phyloP scores from a whole-genome alignment of 495 filamentous ascomycete genomes.

The Penicillium antarcticum region DNA sequence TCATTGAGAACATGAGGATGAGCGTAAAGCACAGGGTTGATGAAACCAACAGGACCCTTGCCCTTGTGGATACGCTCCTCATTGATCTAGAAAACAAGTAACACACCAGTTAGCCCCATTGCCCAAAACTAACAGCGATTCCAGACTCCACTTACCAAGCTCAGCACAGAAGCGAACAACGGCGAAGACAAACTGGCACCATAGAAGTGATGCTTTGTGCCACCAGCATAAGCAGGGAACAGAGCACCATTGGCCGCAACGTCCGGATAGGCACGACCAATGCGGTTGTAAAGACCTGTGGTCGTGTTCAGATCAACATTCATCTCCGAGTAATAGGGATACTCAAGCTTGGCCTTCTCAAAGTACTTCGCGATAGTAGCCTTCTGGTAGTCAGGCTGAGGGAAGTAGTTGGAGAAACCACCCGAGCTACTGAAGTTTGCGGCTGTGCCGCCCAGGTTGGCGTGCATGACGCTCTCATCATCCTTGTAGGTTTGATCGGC shows the following conservation, averaged over 20 bases:
- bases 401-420: slow-evolving; percentile 68
- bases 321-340: slow-evolving; percentile 35
- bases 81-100: slow-evolving; percentile 31
- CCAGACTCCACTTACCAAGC: slow-evolving; percentile 14
- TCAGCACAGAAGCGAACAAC: slow-evolving; percentile 54
- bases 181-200: slow-evolving; percentile 58
- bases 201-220: slow-evolving; percentile 36
- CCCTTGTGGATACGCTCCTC: slow-evolving; percentile 43
- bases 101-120: not conserved
- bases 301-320: slow-evolving; percentile 37
- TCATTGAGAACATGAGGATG: slow-evolving; percentile 47
- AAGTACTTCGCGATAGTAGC: slow-evolving; percentile 50
- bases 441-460: slow-evolving; percentile 27
- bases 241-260: slow-evolving; percentile 59
- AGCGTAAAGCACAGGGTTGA: slow-evolving; percentile 50
- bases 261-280: slow-evolving; percentile 63
- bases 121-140: too few species aligned
- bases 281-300: slow-evolving; percentile 53
- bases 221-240: slow-evolving; percentile 44
- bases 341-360: slow-evolving; percentile 41
- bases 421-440: slow-evolving; percentile 54
- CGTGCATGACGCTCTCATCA: slow-evolving; percentile 40
- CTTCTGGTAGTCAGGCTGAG: slow-evolving; percentile 56
- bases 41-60: slow-evolving; percentile 48
- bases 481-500: slow-evolving; percentile 34